A percentile compares a stretch with the other conserved stretches of the same genome.
These are phyloP conservation scores for Lepidium sativum DNA, from an alignment of 345 rosid genomes.

Conservation along the genomic window DNA sequence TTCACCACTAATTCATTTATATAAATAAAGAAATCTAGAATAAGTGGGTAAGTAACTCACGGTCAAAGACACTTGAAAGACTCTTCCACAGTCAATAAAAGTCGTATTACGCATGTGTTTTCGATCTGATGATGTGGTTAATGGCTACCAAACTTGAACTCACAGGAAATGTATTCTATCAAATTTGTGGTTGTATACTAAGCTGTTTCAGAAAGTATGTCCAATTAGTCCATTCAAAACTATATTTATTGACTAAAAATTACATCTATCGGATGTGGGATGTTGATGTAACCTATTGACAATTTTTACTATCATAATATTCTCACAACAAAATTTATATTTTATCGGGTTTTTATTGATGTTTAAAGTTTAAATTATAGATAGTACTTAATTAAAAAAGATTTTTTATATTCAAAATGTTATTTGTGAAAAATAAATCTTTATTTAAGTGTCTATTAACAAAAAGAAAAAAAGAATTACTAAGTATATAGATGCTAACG, in stretches of 20 bases:
- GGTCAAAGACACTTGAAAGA: slow-evolving; percentile 25
- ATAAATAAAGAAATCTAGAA: too few species aligned
- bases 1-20: too few species aligned
- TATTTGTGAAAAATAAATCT: too few species aligned
- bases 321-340: neutral
- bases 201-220: neutral
- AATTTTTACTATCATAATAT: neutral
- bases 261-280: neutral
- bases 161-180: neutral
- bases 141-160: neutral
- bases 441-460: too few species aligned
- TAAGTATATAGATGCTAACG: too few species aligned
- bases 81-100: slow-evolving; percentile 19
- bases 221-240: neutral
- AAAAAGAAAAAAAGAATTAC: too few species aligned
- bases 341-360: too few species aligned
- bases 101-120: neutral
- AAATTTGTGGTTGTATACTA: neutral
- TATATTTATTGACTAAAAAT: neutral
- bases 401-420: too few species aligned
- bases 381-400: too few species aligned
- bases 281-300: neutral
- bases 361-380: too few species aligned
- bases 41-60: slow-evolving; percentile 9
- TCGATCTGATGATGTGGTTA: neutral